Conservation (phyloP, 192 early-diverging fungal genomes). For the Rhizophagus clarus region DNA sequence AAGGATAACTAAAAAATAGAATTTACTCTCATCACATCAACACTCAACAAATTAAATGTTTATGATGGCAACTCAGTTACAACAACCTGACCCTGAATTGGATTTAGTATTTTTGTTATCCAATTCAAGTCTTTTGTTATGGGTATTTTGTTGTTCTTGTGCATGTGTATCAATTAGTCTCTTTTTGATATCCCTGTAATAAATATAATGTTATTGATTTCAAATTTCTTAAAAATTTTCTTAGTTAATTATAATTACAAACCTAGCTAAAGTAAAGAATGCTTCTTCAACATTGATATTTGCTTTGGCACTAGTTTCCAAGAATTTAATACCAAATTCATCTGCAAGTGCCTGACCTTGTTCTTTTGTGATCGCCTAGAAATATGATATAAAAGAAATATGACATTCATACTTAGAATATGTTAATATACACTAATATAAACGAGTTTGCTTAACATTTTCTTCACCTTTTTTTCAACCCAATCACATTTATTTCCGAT, state of each 20-base stretch:
- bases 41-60: too few relatives aligned
- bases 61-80: neutral
- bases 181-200: conserved; percentile 17
- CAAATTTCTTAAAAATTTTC: neutral
- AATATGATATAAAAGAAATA: neutral
- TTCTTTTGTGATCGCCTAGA: conserved; percentile 89
- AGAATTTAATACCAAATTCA: conserved; percentile 92
- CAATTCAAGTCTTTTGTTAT: neutral
- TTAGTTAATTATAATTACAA: conserved; percentile 26
- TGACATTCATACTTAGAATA: too few relatives aligned
- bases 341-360: conserved; percentile 94
- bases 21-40: too few relatives aligned
- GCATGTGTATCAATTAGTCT: conserved; percentile 15
- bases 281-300: conserved; percentile 98
- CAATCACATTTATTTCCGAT: conserved; percentile 99
- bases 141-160: conserved; percentile 8
- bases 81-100: neutral
- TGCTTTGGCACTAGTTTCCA: conserved; percentile 98
- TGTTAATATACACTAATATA: too few relatives aligned
- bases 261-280: conserved; percentile 94
- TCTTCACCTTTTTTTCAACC: conserved; percentile 82
- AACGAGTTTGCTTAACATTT: too few relatives aligned
- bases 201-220: neutral
- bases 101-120: neutral
- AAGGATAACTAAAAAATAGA: neutral